Conservation (phyloP, 2,329 filamentous ascomycete genomes). For the Talaromyces albobiverticillius region DNA sequence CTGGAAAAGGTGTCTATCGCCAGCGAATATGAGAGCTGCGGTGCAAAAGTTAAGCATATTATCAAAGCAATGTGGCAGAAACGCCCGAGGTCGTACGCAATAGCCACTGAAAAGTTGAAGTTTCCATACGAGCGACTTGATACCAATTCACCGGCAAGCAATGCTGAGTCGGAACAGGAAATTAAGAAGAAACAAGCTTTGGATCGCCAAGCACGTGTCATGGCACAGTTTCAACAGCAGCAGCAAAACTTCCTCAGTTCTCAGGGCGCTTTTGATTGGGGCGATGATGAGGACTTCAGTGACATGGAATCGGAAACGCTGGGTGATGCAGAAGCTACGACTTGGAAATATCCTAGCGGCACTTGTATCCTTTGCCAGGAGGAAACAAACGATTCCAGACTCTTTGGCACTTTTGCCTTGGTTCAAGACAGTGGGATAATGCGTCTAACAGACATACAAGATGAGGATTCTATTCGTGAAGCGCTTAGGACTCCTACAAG, state of each 20-base stretch:
- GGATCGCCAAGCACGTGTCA: slow-evolving; percentile 86
- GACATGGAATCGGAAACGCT: slow-evolving; percentile 53
- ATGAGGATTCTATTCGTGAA: slow-evolving; percentile 81
- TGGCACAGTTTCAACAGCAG: slow-evolving; percentile 97
- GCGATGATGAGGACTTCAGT: slow-evolving; percentile 75
- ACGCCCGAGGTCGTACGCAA: slow-evolving; percentile 69
- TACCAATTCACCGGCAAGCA: slow-evolving; percentile 74
- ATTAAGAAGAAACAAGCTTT: slow-evolving; percentile 86
- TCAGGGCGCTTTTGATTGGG: slow-evolving; percentile 85
- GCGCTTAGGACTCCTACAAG: slow-evolving; percentile 73
- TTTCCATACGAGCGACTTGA: slow-evolving; percentile 75
- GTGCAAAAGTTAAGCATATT: slow-evolving; percentile 79
- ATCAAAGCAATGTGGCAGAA: slow-evolving; percentile 82
- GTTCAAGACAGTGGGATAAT: slow-evolving; percentile 83
- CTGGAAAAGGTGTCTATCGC: slow-evolving; percentile 57
- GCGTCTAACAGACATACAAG: slow-evolving; percentile 78
- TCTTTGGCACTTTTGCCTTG: slow-evolving; percentile 92
- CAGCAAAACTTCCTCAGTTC: slow-evolving; percentile 92
- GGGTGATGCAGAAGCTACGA: slow-evolving; percentile 63
- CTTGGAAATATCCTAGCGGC: slow-evolving; percentile 87
- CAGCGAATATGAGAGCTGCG: slow-evolving; percentile 76
- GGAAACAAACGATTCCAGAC: slow-evolving; percentile 80
- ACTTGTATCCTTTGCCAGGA: slow-evolving; percentile 97
- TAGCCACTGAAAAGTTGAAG: slow-evolving; percentile 57
- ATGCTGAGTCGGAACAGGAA: slow-evolving; percentile 60